Conservation (phyloP, 163 green algal species). For the Scenedesmus sp. region DNA sequence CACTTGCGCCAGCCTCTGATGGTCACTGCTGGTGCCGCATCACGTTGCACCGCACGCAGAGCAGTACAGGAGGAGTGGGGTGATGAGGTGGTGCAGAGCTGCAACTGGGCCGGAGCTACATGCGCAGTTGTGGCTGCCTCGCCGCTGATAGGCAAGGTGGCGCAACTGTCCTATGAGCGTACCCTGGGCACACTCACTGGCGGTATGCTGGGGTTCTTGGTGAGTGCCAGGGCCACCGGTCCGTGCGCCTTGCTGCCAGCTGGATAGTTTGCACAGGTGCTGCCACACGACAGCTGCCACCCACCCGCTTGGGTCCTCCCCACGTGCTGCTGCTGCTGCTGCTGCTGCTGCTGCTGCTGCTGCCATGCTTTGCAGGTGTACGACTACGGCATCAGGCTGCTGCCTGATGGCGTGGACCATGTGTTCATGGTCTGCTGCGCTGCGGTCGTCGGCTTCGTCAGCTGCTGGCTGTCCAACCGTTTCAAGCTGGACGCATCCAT, state of each 20-base stretch:
- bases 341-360: conserved; percentile 28
- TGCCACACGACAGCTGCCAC: not conserved
- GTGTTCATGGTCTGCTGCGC: conserved; percentile 35
- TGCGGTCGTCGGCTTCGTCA: conserved; percentile 18
- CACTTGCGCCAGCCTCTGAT: too few species aligned
- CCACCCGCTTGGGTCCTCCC: too few species aligned
- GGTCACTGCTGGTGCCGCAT: not conserved
- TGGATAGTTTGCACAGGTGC: not conserved
- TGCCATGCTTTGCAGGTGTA: conserved; percentile 43
- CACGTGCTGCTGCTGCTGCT: conserved; percentile 10
- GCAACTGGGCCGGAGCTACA: conserved; percentile 45
- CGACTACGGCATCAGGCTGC: conserved; percentile 42
- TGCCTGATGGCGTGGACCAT: not conserved
- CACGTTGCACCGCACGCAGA: not conserved
- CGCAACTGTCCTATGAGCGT: conserved; percentile 46
- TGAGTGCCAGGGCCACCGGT: not conserved
- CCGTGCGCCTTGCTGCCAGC: not conserved
- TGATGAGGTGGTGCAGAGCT: conserved; percentile 49
- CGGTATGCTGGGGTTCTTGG: conserved; percentile 50
- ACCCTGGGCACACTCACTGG: conserved; percentile 41
- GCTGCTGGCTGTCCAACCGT: conserved; percentile 44
- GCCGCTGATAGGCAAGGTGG: conserved; percentile 51
- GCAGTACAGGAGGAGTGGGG: conserved; percentile 46
- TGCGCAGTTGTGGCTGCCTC: conserved; percentile 50
- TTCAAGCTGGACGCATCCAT: conserved; percentile 54